phyloP scores from a whole-genome alignment of 2,329 filamentous ascomycete genomes.

The Aspergillus oerlinghausenensis region DNA sequence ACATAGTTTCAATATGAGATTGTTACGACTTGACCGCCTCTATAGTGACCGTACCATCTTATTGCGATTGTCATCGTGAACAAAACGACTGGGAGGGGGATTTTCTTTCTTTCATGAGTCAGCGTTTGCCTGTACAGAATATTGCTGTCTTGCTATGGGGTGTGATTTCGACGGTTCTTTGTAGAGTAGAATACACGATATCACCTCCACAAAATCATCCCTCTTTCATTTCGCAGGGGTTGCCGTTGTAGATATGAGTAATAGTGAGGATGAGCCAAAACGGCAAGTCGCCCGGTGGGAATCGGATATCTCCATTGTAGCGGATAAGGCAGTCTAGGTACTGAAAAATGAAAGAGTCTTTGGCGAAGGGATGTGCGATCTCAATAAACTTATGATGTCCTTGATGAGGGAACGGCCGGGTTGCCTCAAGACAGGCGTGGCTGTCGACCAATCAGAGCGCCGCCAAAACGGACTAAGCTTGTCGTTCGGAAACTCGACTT shows the following conservation, averaged over 20 bases:
- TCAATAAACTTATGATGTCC: constrained; percentile 15
- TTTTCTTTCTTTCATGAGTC: constrained; percentile 15
- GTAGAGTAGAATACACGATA: constrained; percentile 18
- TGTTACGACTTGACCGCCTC: constrained; percentile 30
- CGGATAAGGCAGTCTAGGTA: not conserved
- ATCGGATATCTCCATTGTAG: not conserved
- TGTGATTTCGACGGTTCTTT: constrained; percentile 13
- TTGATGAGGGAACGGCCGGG: constrained; percentile 9
- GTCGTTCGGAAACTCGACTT: constrained; percentile 34
- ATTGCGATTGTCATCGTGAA: constrained; percentile 16
- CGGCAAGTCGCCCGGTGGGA: not conserved
- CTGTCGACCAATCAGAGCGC: constrained; percentile 29
- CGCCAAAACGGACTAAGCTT: constrained; percentile 33
- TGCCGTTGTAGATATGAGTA: not conserved
- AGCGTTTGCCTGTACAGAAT: constrained; percentile 26
- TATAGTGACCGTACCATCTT: constrained; percentile 17
- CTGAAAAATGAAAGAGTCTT: not conserved
- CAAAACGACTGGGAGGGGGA: constrained; percentile 13
- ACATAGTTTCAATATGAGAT: constrained; percentile 37
- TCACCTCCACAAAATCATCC: constrained; percentile 8
- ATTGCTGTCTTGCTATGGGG: constrained; percentile 17
- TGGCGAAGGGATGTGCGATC: not conserved
- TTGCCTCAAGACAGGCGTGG: constrained; percentile 14
- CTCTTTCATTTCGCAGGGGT: not conserved
- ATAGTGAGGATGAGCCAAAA: not conserved